Evolutionary conservation across 768 basidiomycete species (phyloP).

Genomic region (Leccinum pellstonianum): DNA sequence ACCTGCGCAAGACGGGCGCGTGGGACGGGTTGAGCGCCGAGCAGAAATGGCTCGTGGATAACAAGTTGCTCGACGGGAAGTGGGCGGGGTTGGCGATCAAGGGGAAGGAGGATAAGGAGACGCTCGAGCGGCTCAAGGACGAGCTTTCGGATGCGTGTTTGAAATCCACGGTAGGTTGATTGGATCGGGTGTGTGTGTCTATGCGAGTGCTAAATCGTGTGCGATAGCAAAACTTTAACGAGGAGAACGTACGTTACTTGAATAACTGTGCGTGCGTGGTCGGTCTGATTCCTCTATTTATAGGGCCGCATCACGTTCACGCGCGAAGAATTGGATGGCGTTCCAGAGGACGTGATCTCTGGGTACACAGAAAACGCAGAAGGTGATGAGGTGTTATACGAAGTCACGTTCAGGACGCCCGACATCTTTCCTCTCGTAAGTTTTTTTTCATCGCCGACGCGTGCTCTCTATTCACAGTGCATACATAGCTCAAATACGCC

Average conservation of each 20-base stretch:
- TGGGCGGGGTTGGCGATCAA: constrained; percentile 73
- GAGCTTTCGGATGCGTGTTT: constrained; percentile 69
- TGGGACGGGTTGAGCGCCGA: constrained; percentile 64
- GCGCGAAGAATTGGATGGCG: constrained; percentile 70
- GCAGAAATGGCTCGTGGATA: constrained; percentile 71
- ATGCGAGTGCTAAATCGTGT: too few relatives aligned
- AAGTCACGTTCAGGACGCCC: constrained; percentile 78
- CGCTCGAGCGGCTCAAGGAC: constrained; percentile 64
- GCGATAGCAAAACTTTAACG: too few relatives aligned
- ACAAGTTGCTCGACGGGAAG: constrained; percentile 73
- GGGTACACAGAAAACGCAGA: constrained; percentile 67
- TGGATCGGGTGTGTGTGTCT: too few relatives aligned
- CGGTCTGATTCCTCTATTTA: constrained; percentile 4
- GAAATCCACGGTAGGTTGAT: constrained; percentile 47
- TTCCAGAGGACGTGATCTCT: constrained; percentile 75
- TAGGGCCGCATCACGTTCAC: constrained; percentile 67
- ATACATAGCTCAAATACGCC: constrained; percentile 72
- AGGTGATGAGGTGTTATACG: constrained; percentile 55
- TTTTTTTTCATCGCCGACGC: neutral
- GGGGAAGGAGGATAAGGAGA: constrained; percentile 52
- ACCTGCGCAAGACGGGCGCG: constrained; percentile 57
- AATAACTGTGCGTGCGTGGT: too few relatives aligned
- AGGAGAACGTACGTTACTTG: constrained; percentile 60
- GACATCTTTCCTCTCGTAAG: constrained; percentile 75
- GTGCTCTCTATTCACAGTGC: neutral